Evolutionary conservation across 768 basidiomycete genomes (phyloP).

Genomic region (Austroboletus festivus): DNA sequence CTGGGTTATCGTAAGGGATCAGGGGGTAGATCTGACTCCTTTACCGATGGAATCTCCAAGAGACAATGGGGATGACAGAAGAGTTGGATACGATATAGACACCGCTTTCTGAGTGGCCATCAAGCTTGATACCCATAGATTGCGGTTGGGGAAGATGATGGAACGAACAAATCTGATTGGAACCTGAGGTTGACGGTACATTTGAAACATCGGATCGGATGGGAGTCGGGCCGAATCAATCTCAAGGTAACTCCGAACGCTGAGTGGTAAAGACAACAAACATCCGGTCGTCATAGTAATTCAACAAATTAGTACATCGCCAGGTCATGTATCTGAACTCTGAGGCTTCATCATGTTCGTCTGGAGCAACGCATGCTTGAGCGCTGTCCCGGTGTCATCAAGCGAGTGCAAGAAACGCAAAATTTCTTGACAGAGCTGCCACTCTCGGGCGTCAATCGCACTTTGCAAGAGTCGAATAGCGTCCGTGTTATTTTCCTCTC

Average conservation of each 20-base stretch:
- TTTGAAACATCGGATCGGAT: no score
- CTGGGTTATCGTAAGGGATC: constrained; percentile 1
- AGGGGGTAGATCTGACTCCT: constrained; percentile 6
- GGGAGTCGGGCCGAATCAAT: no score
- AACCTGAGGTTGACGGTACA: no score
- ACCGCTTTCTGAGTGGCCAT: constrained; percentile 33
- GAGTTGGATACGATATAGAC: constrained; percentile 57
- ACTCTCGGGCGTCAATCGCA: constrained; percentile 77
- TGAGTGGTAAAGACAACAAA: no score
- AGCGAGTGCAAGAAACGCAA: constrained; percentile 90
- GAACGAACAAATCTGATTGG: constrained; percentile 12
- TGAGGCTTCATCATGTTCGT: constrained; percentile 38
- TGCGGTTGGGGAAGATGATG: constrained; percentile 2
- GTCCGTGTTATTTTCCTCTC: constrained; percentile 74
- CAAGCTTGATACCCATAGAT: constrained; percentile 13
- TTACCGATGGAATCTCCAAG: constrained; percentile 62
- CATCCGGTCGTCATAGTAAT: no score
- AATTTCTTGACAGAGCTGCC: constrained; percentile 88
- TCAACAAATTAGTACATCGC: constrained; percentile 1
- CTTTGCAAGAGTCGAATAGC: constrained; percentile 75
- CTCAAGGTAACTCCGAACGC: no score
- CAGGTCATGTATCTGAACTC: background rate
- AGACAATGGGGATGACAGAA: constrained; percentile 51
- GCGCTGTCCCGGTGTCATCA: constrained; percentile 76
- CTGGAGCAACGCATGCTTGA: constrained; percentile 58